These are phyloP conservation scores for Bryopsis sp. DNA, from an alignment of 139 green algal species.

Conservation along the genomic window DNA sequence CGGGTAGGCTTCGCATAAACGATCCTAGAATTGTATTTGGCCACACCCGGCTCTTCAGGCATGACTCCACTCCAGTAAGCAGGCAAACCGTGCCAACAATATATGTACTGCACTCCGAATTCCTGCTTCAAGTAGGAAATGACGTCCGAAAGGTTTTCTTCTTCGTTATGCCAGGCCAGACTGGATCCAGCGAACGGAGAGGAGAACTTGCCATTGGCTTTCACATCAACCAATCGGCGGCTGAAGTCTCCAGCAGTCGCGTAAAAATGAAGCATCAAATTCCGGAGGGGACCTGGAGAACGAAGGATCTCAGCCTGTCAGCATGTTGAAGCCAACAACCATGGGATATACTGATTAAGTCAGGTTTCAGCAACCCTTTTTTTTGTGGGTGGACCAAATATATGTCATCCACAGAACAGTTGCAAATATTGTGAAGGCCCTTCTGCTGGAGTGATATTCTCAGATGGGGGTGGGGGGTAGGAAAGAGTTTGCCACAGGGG, in stretches of 20 bases:
- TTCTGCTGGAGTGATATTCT: no score
- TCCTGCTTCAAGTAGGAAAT: constrained; percentile 50
- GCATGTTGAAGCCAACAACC: neutral
- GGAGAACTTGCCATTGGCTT: constrained; percentile 81
- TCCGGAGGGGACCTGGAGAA: constrained; percentile 44
- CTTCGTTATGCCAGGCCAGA: neutral
- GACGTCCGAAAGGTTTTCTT: constrained; percentile 50
- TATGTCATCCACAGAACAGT: no score
- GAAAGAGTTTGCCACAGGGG: no score
- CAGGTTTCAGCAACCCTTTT: no score
- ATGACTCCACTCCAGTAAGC: constrained; percentile 89
- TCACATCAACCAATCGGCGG: constrained; percentile 60
- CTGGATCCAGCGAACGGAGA: constrained; percentile 33
- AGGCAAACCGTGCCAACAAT: constrained; percentile 91
- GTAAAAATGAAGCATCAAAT: constrained; percentile 69
- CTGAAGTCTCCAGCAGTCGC: constrained; percentile 78
- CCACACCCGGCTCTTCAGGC: constrained; percentile 26
- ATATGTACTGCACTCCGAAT: constrained; percentile 66
- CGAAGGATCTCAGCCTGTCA: no score
- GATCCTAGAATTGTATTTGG: constrained; percentile 22
- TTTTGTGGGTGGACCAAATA: no score
- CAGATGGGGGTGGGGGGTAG: no score
- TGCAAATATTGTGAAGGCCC: no score
- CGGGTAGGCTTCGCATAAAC: constrained; percentile 37
- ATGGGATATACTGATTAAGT: no score